Evolutionary conservation across 371 early-diverging fungal genomes (phyloP).

Genomic region (Rhizomucor pusillus): DNA sequence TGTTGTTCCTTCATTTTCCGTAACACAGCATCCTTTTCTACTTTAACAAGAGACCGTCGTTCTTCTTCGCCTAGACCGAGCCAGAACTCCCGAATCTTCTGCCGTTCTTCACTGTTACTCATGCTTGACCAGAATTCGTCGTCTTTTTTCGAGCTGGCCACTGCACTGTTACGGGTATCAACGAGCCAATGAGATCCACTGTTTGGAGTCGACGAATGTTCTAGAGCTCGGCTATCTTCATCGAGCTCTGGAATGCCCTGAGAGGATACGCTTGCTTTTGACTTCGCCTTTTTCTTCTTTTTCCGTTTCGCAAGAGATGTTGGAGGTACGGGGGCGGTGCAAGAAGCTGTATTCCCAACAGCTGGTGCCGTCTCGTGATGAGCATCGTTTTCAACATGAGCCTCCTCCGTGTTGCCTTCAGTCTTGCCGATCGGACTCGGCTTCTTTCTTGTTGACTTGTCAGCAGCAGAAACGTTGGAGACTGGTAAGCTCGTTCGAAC

Average conservation of each 20-base stretch:
- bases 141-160: slow-evolving; percentile 1
- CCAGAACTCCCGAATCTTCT: slow-evolving; percentile 89
- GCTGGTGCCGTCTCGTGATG: not conserved
- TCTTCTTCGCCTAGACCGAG: slow-evolving; percentile 82
- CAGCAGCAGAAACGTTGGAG: not conserved
- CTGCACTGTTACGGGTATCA: slow-evolving; percentile 5
- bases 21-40: slow-evolving; percentile 89
- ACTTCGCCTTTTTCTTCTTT: slow-evolving; percentile 17
- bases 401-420: not conserved
- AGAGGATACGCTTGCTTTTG: not conserved
- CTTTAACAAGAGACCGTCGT: slow-evolving; percentile 76
- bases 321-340: slow-evolving; percentile 1
- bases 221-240: not conserved
- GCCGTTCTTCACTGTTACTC: slow-evolving; percentile 77
- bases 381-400: not conserved
- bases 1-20: slow-evolving; percentile 93
- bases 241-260: not conserved
- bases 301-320: slow-evolving; percentile 10
- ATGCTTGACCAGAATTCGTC: slow-evolving; percentile 71
- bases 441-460: slow-evolving; percentile 7
- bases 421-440: not conserved
- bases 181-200: slow-evolving; percentile 9
- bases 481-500: not conserved
- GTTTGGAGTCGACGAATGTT: slow-evolving; percentile 1
- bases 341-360: too few relatives aligned